A percentile compares a stretch with the other conserved stretches of the same genome.
Conservation (phyloP, 2,329 filamentous ascomycete species). For the Hymenotorrendiella dingleyae region DNA sequence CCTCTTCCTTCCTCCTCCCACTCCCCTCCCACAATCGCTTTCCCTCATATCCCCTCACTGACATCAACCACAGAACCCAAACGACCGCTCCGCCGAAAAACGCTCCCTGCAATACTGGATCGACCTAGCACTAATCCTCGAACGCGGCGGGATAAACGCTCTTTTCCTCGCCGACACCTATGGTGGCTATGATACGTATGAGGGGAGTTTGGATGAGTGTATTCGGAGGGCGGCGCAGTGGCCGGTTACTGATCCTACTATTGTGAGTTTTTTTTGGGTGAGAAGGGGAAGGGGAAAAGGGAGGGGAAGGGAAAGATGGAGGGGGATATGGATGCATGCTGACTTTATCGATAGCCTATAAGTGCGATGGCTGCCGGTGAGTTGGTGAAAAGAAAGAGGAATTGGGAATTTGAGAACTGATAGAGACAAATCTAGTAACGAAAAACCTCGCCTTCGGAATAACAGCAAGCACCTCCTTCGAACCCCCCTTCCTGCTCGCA, state of each 20-base stretch:
- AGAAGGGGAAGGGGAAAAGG: not conserved
- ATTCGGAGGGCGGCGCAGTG: slow-evolving; percentile 60
- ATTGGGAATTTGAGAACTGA: not conserved
- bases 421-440: slow-evolving; percentile 40
- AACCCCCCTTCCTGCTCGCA: slow-evolving; percentile 62
- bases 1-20: no score
- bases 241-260: slow-evolving; percentile 62
- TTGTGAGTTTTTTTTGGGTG: slow-evolving; percentile 38
- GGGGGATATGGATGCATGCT: not conserved
- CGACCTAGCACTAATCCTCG: slow-evolving; percentile 55
- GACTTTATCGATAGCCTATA: slow-evolving; percentile 40
- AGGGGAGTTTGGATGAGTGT: slow-evolving; percentile 49
- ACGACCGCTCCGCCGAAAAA: slow-evolving; percentile 55
- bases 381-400: not conserved
- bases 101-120: slow-evolving; percentile 57
- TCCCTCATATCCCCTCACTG: no score
- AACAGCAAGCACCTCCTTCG: slow-evolving; percentile 59
- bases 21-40: not conserved
- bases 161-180: slow-evolving; percentile 55
- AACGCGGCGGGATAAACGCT: slow-evolving; percentile 57
- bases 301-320: not conserved
- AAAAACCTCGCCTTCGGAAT: slow-evolving; percentile 61
- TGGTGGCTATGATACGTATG: slow-evolving; percentile 63
- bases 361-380: slow-evolving; percentile 56
- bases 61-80: slow-evolving; percentile 43